Conservation (phyloP, 129 eudicot species). For the Arctium minus region DNA sequence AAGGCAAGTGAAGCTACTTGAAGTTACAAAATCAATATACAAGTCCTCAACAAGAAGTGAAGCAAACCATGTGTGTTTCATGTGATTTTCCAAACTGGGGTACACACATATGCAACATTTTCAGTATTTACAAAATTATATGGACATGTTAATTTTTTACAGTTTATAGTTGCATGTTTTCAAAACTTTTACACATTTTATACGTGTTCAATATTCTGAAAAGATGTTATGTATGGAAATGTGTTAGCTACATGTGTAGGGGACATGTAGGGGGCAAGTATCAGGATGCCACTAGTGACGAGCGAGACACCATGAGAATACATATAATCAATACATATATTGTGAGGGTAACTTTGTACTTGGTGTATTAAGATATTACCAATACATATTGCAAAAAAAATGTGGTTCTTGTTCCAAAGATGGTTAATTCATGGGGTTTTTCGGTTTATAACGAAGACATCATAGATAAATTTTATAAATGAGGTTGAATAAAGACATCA, state of each 20-base stretch:
- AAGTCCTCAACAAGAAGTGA: background rate
- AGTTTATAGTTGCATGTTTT: background rate
- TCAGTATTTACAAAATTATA: background rate
- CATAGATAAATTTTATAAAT: too few relatives aligned
- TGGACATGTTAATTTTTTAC: background rate
- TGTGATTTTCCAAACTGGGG: background rate
- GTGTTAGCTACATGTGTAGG: background rate
- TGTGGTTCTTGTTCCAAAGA: too few relatives aligned
- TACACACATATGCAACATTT: background rate
- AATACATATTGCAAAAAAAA: background rate
- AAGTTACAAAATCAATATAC: background rate
- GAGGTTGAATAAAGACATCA: too few relatives aligned
- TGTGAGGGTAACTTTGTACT: background rate
- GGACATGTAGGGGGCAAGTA: background rate
- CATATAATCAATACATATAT: background rate
- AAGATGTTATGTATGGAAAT: background rate
- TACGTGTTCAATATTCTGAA: background rate
- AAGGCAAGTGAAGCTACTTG: background rate
- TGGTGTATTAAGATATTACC: background rate
- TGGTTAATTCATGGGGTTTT: too few relatives aligned
- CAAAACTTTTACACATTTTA: background rate
- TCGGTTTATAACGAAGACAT: too few relatives aligned
- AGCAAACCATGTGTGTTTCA: background rate
- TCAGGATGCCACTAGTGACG: background rate
- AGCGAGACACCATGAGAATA: background rate